Base-by-base conservation (phyloP, 2,329 filamentous ascomycete species). In the Colletotrichum navitas region DNA sequence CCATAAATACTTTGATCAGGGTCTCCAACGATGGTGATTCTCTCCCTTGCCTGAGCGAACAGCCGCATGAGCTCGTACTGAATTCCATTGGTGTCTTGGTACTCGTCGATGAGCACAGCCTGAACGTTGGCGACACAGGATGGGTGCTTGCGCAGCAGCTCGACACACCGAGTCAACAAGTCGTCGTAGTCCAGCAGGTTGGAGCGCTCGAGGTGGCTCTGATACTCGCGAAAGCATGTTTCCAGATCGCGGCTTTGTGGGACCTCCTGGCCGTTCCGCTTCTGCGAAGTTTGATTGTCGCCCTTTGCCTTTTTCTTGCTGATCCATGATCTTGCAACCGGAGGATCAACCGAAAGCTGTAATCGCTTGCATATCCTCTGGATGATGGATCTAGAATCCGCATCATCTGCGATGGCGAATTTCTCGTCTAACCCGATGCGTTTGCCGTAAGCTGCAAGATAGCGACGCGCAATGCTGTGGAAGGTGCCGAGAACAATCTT, bases 1-100 rank as follows among this genome's bases (percentile, higher is more conserved):
- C 95, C 94, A 79, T 98, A 99, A 68, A 99, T 99, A 79, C 95
- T 98, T 81, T 99, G 95, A 79, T 99, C 96, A 0, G 96, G 95
- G 79, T 99, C 95, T 43, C 95, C 96, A 5, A 99, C 96, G 71
- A 98, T 93, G 0, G 95, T 98, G 75, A 98, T 95, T n/a, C 90
- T 88, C 67, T 89, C 88, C 54, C 88, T 86, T 29, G 86, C 83
- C 72, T 94, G 90, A 1, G 95, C 94, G 76, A 99, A 91, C 0
- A 97, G 86, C 74, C 89, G 92, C 94, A 98, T 98, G 52, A 99
- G 84, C 76, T 98, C 94, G 77, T 97, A 98, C 80, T 99, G 95
- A 5, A 98, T 91, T 26, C 94, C 89, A 78, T 98, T 99, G 10
- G 95, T 98, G 81, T 99, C 95, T 81, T 99, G 95, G 74, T 98